These are phyloP conservation scores for Mytilinidion resinicola DNA, from an alignment of 495 filamentous ascomycete species.

Conservation along the genomic window DNA sequence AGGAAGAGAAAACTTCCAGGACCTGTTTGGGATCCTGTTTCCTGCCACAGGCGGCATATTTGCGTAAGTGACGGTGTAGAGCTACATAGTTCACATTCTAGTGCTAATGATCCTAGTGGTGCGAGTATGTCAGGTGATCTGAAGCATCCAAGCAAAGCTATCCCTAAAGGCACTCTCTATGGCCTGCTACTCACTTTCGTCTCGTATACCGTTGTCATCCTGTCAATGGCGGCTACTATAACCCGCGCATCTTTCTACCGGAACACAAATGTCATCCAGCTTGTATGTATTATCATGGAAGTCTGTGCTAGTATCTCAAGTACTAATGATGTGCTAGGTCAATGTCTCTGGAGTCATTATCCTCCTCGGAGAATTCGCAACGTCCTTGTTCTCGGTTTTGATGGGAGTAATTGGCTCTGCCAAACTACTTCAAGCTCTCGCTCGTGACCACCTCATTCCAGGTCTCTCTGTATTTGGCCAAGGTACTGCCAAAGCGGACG, in stretches of 20 bases:
- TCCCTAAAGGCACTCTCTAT: conserved; percentile 73
- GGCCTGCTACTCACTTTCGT: conserved; percentile 71
- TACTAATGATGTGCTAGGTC: conserved; percentile 38
- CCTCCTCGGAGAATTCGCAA: conserved; percentile 75
- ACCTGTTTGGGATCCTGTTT: conserved; percentile 82
- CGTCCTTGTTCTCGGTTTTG: conserved; percentile 74
- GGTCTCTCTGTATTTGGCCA: conserved; percentile 69
- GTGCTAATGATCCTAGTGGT: conserved; percentile 42
- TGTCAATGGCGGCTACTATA: conserved; percentile 74
- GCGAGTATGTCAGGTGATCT: conserved; percentile 88
- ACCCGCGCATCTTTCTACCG: conserved; percentile 66
- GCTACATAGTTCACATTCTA: conserved; percentile 6
- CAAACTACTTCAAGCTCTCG: conserved; percentile 81
- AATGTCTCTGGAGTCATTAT: conserved; percentile 67
- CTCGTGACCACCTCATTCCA: conserved; percentile 71
- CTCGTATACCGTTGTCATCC: conserved; percentile 67
- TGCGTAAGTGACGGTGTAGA: conserved; percentile 42
- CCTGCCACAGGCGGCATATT: conserved; percentile 75
- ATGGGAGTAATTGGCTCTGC: conserved; percentile 86
- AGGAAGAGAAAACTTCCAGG: conserved; percentile 68
- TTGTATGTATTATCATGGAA: conserved; percentile 39
- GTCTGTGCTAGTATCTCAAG: neutral
- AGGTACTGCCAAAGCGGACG: conserved; percentile 67
- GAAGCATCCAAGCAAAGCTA: conserved; percentile 74
- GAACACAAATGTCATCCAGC: conserved; percentile 72